Conservation (phyloP, 2,329 filamentous ascomycete species). For the Pseudogymnoascus sp. region DNA sequence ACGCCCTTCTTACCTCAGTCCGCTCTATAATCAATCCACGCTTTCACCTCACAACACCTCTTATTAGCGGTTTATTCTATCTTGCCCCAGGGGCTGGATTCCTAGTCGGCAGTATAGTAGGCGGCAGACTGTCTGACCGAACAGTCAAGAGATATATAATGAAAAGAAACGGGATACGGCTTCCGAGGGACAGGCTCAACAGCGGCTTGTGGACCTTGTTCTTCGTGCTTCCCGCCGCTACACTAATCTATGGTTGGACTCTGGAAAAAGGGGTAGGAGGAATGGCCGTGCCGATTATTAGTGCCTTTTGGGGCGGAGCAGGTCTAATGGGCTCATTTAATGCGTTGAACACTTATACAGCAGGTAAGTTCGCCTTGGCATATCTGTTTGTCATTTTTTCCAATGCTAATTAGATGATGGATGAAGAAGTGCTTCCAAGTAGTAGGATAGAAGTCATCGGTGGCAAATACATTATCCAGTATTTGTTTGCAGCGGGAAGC, state of each 20-base stretch:
- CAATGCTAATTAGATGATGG: neutral
- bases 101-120: slow-evolving; percentile 56
- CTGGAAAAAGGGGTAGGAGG: slow-evolving; percentile 29
- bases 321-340: slow-evolving; percentile 34
- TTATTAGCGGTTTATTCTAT: slow-evolving; percentile 61
- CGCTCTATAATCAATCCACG: slow-evolving; percentile 62
- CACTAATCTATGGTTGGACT: slow-evolving; percentile 32
- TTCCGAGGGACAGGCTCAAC: slow-evolving; percentile 30
- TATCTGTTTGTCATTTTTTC: neutral
- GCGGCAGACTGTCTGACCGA: slow-evolving; percentile 43
- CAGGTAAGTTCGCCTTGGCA: slow-evolving; percentile 24
- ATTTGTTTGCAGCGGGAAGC: slow-evolving; percentile 22
- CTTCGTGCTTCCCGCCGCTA: slow-evolving; percentile 27
- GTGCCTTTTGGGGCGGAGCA: slow-evolving; percentile 28
- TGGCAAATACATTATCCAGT: slow-evolving; percentile 30
- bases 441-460: slow-evolving; percentile 24
- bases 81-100: slow-evolving; percentile 63
- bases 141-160: slow-evolving; percentile 34
- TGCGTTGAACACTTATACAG: slow-evolving; percentile 35
- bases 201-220: slow-evolving; percentile 28
- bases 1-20: slow-evolving; percentile 54
- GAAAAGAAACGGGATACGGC: slow-evolving; percentile 28
- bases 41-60: slow-evolving; percentile 55
- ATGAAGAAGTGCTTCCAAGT: slow-evolving; percentile 23
- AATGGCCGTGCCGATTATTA: slow-evolving; percentile 30